Conservation (phyloP, 345 rosid species). For the Citrus sp. region DNA sequence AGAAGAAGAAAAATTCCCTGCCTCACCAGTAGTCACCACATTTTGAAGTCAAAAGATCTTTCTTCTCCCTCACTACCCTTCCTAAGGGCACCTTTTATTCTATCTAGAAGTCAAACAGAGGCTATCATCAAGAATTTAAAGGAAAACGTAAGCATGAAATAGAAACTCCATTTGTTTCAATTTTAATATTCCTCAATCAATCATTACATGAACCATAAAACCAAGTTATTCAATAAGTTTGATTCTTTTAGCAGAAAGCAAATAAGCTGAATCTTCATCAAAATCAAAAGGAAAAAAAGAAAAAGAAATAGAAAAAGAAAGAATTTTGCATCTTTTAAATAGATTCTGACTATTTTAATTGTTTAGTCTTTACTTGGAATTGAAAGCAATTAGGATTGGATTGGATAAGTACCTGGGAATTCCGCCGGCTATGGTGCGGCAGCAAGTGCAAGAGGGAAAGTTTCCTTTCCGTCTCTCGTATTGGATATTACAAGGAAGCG, state of each 20-base stretch:
- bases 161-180: neutral
- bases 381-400: neutral
- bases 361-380: neutral
- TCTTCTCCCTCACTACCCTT: neutral
- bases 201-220: neutral
- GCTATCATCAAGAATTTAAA: neutral
- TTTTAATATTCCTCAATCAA: neutral
- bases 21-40: neutral
- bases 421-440: neutral
- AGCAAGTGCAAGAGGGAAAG: neutral
- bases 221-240: neutral
- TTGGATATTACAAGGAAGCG: neutral
- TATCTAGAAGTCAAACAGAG: neutral
- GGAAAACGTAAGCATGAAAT: neutral
- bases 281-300: too few relatives aligned
- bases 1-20: neutral
- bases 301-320: too few relatives aligned
- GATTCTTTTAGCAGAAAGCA: neutral
- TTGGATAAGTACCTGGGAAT: conserved; percentile 2
- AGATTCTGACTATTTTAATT: neutral
- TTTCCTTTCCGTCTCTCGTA: neutral
- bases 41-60: neutral
- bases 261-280: neutral
- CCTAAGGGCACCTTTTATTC: neutral
- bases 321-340: neutral